A percentile compares a stretch with the other conserved stretches of the same genome.
Conservation (phyloP, 352 stramenopile genomes). For the Peronospora farinosa region DNA sequence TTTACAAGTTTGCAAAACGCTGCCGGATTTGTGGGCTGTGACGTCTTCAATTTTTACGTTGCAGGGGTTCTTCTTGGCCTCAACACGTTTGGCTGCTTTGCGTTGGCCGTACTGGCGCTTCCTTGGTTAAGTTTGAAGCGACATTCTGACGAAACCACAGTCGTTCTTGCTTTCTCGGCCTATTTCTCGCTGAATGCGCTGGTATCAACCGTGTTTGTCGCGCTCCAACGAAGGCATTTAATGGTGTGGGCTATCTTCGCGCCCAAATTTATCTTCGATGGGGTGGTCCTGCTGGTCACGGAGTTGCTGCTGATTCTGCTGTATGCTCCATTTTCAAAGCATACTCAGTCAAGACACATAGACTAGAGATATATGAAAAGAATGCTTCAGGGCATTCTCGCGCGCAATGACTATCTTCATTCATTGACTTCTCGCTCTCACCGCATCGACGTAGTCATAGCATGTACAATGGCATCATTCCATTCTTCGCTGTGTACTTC, state of each 20-base stretch:
- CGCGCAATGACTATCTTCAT: not conserved
- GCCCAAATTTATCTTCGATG: conserved; percentile 87
- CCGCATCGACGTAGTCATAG: conserved; percentile 29
- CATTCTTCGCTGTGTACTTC: conserved; percentile 35
- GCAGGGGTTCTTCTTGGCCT: conserved; percentile 71
- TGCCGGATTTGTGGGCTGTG: conserved; percentile 82
- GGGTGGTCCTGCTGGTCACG: conserved; percentile 47
- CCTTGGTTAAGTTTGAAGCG: conserved; percentile 24
- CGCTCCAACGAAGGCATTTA: conserved; percentile 79
- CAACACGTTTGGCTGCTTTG: conserved; percentile 85
- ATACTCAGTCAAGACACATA: conserved; percentile 7
- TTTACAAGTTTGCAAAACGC: conserved; percentile 90
- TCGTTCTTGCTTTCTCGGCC: conserved; percentile 26
- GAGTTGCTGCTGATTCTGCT: conserved; percentile 43
- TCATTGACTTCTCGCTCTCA: conserved; percentile 2
- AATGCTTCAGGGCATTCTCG: not conserved
- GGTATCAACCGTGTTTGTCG: conserved; percentile 81
- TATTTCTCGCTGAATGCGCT: conserved; percentile 55
- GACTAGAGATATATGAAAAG: conserved; percentile 6
- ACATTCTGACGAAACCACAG: not conserved
- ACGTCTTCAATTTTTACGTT: conserved; percentile 76
- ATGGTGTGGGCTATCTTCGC: conserved; percentile 93
- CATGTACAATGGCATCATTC: conserved; percentile 46
- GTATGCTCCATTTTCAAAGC: conserved; percentile 18
- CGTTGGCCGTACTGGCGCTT: conserved; percentile 37